Base-by-base conservation (phyloP, 2,329 filamentous ascomycete genomes). In the Trichoderma sp. region DNA sequence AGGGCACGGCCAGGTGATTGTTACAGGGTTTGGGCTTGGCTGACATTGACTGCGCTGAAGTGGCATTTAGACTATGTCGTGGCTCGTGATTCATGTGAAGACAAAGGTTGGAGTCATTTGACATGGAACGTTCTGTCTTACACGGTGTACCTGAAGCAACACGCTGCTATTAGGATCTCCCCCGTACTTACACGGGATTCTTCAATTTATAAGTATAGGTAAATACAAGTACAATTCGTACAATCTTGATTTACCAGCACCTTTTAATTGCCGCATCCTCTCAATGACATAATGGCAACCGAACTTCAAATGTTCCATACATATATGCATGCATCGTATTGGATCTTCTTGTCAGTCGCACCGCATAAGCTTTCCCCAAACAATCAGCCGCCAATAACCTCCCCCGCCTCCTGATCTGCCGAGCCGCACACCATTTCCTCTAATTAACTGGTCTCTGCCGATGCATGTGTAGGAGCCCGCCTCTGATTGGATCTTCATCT, bases 401-500 rank as follows among this genome's bases (percentile, higher is more conserved):
- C 15, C 57, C 53, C 67, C 57, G 67, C 67, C 67, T 53, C 30
- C 39, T 69, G 67, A 62, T 62, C 67, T 61, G 55, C 67, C 67
- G 57, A 34, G 34, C 57, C 28, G 39, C 59, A 64, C 8, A 47
- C 53, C 68, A 13, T 57, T 47, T 58, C 67, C 68, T 64, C 68
- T 63, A 70, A 58, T 63, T 53, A 58, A 20, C 50, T 70, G 59
- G 68, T 26, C 30, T 30, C 2, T 67, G 26, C 36, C 30, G 50
- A 43, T 55, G 61, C 62, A 71, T 71, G 70, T 53, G 57, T 39
- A 62, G 20, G 55, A 47, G 32, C 30, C 1, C 2, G 57, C n/a
- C 55, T 67, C 63, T 71, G 63, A 71, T 71, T 71, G 70, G 70
- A 62, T 39, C 55, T 67, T 23, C 15, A 30, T 26, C 32, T 55